Evolutionary conservation across 2,329 filamentous ascomycete species (phyloP).

Genomic region (Aspergillus terreus): DNA sequence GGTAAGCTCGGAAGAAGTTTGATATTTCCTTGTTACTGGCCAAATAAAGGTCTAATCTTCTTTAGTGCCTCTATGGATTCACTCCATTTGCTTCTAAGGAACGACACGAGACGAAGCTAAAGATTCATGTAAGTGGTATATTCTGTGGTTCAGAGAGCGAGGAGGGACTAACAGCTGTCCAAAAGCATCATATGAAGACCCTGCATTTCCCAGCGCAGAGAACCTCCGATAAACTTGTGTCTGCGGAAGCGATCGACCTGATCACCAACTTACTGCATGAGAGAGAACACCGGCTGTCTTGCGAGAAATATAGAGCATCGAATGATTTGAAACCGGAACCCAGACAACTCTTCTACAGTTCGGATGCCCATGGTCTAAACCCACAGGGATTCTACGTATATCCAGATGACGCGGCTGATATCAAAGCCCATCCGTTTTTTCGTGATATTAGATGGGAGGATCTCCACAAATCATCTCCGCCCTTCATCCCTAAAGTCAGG

Average conservation of each 20-base stretch:
- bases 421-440: constrained; percentile 88
- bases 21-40: background rate
- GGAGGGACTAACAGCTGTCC: constrained; percentile 12
- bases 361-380: constrained; percentile 33
- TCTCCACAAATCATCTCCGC: constrained; percentile 67
- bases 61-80: constrained; percentile 76
- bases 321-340: constrained; percentile 52
- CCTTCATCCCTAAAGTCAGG: constrained; percentile 72
- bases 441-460: constrained; percentile 71
- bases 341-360: constrained; percentile 29
- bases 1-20: constrained; percentile 31
- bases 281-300: constrained; percentile 72
- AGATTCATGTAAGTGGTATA: constrained; percentile 64
- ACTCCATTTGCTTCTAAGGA: constrained; percentile 86
- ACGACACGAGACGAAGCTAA: constrained; percentile 77
- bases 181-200: constrained; percentile 63
- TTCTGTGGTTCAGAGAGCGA: background rate
- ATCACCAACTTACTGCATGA: constrained; percentile 70
- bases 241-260: constrained; percentile 70
- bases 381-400: constrained; percentile 66
- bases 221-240: constrained; percentile 55
- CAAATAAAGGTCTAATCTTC: constrained; percentile 2
- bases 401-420: constrained; percentile 78
- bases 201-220: constrained; percentile 66
- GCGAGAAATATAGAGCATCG: constrained; percentile 62